Percentiles rank a stretch among this genome's conserved stretches.
These are phyloP conservation scores for Areca catechu DNA, from an alignment of 176 grass and related monocot species.

Conservation along the genomic window DNA sequence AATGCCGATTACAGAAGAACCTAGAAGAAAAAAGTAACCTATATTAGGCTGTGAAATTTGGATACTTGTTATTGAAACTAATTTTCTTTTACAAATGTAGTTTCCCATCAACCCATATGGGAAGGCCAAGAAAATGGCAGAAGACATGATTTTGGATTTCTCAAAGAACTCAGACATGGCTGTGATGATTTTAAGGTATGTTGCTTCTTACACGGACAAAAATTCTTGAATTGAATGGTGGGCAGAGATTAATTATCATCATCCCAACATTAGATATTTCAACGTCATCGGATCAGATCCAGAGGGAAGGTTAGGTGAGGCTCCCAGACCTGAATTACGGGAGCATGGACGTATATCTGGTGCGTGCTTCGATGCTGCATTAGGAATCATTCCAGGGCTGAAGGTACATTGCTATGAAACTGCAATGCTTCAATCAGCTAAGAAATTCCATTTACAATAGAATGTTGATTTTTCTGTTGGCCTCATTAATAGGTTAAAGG, in stretches of 20 bases:
- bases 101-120: conserved; percentile 93
- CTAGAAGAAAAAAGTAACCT: no score
- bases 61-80: no score
- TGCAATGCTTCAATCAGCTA: no score
- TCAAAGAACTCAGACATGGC: conserved; percentile 80
- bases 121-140: conserved; percentile 97
- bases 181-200: conserved; percentile 93
- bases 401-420: conserved; percentile 31
- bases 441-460: not conserved
- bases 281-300: conserved; percentile 96
- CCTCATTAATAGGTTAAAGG: conserved; percentile 52
- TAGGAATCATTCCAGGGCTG: conserved; percentile 60
- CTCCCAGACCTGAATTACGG: conserved; percentile 81
- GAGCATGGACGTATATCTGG: conserved; percentile 87
- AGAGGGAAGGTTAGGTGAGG: conserved; percentile 75
- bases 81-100: conserved; percentile 29
- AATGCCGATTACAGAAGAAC: conserved; percentile 78
- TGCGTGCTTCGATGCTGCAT: conserved; percentile 81
- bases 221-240: no score
- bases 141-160: conserved; percentile 97
- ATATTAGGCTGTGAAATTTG: no score
- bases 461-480: conserved; percentile 3
- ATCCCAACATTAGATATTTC: conserved; percentile 61
- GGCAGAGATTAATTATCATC: not conserved
- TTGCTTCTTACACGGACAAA: not conserved